phyloP scores from a whole-genome alignment of 352 stramenopile species.

The Phytophthora colocasiae region DNA sequence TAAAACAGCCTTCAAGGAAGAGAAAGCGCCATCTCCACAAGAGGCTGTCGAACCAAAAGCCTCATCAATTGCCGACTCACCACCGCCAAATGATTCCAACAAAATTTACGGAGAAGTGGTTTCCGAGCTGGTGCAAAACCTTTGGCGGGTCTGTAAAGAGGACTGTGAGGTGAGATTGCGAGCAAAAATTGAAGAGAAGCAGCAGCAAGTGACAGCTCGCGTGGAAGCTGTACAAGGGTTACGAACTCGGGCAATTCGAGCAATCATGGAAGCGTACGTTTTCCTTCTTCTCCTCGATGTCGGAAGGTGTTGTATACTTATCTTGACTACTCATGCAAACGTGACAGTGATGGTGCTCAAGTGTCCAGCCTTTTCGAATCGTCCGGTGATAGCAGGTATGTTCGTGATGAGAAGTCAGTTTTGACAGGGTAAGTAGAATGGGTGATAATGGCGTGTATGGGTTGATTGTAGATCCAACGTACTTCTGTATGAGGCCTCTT shows the following conservation, averaged over 20 bases:
- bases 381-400: constrained; percentile 39
- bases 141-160: constrained; percentile 65
- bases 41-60: constrained; percentile 12
- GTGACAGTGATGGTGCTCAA: constrained; percentile 51
- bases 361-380: constrained; percentile 53
- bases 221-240: constrained; percentile 72
- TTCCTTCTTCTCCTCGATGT: not conserved
- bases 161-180: constrained; percentile 65
- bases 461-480: constrained; percentile 60
- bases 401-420: not conserved
- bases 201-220: constrained; percentile 68
- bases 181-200: constrained; percentile 84
- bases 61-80: constrained; percentile 14
- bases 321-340: constrained; percentile 1
- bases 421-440: not conserved
- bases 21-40: constrained; percentile 20
- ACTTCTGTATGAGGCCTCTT: constrained; percentile 82
- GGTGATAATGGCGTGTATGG: constrained; percentile 1
- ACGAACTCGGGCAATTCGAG: constrained; percentile 54
- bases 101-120: constrained; percentile 79
- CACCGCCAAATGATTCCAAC: constrained; percentile 5
- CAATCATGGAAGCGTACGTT: constrained; percentile 75
- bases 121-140: constrained; percentile 71
- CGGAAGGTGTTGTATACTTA: not conserved
- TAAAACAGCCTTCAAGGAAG: constrained; percentile 14